phyloP scores from a whole-genome alignment of 148 eudicot species.

The Amaranthus hypochondriacus region DNA sequence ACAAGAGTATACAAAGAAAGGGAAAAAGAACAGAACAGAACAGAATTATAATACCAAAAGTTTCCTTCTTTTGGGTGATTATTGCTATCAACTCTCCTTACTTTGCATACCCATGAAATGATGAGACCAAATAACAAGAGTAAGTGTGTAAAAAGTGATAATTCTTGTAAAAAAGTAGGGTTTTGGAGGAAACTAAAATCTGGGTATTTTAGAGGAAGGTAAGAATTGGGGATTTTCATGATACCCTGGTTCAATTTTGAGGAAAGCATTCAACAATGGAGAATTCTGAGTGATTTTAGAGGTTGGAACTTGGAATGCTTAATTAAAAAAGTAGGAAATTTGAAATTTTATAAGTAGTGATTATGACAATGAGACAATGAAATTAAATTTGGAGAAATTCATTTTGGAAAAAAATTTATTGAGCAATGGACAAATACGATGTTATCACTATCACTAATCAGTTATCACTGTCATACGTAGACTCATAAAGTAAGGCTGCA shows the following conservation, averaged over 20 bases:
- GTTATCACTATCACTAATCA: too few relatives aligned
- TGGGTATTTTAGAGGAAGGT: constrained; percentile 1
- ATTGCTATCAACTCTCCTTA: background rate
- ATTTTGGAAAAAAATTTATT: too few relatives aligned
- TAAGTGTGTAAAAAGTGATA: constrained; percentile 34
- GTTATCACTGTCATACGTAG: too few relatives aligned
- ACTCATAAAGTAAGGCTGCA: too few relatives aligned
- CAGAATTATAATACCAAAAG: constrained; percentile 27
- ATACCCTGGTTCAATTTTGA: background rate
- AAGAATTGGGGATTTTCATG: background rate
- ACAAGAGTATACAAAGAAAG: constrained; percentile 36
- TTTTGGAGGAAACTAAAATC: constrained; percentile 16
- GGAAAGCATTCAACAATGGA: background rate
- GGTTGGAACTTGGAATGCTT: too few relatives aligned
- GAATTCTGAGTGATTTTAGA: too few relatives aligned
- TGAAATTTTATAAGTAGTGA: too few relatives aligned
- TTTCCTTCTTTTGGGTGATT: constrained; percentile 22
- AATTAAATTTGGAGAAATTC: too few relatives aligned
- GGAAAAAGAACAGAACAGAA: constrained; percentile 30
- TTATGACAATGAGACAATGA: too few relatives aligned
- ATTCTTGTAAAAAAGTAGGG: constrained; percentile 26
- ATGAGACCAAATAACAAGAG: constrained; percentile 33
- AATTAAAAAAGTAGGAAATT: too few relatives aligned
- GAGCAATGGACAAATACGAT: too few relatives aligned
- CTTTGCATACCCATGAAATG: constrained; percentile 33